A percentile compares a stretch with the other conserved stretches of the same genome.
Evolutionary conservation across 805 yeast species (phyloP).

Genomic region (Danielia reshetovae): DNA sequence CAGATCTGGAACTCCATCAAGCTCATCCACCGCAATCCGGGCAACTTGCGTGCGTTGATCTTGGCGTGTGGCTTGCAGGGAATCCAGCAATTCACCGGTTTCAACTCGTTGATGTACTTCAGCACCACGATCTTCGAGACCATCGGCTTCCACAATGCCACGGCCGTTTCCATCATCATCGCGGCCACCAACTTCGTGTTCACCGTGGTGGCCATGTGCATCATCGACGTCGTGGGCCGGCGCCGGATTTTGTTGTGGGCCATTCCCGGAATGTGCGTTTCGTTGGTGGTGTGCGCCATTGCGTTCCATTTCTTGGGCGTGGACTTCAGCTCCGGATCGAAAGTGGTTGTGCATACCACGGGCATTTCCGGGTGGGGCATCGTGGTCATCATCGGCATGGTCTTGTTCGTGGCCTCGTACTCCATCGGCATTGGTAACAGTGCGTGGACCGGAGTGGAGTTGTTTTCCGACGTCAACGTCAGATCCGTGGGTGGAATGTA

Average conservation of each 20-base stretch:
- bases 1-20: slow-evolving; percentile 60
- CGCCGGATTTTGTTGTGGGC: slow-evolving; percentile 73
- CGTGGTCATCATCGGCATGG: slow-evolving; percentile 80
- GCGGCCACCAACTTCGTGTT: slow-evolving; percentile 93
- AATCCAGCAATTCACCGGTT: slow-evolving; percentile 94
- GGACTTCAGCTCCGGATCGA: slow-evolving; percentile 46
- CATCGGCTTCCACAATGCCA: slow-evolving; percentile 82
- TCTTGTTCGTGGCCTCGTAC: slow-evolving; percentile 81
- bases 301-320: slow-evolving; percentile 86
- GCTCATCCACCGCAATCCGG: slow-evolving; percentile 61
- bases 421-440: slow-evolving; percentile 96
- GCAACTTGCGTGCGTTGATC: slow-evolving; percentile 83
- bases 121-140: slow-evolving; percentile 88
- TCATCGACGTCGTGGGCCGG: slow-evolving; percentile 86
- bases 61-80: slow-evolving; percentile 94
- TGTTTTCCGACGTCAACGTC: slow-evolving; percentile 84
- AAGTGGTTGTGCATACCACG: slow-evolving; percentile 32
- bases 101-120: slow-evolving; percentile 94
- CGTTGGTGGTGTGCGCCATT: slow-evolving; percentile 77
- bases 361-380: slow-evolving; percentile 83
- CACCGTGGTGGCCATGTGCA: slow-evolving; percentile 79
- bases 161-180: slow-evolving; percentile 91
- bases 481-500: slow-evolving; percentile 89
- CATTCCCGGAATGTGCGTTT: slow-evolving; percentile 79
- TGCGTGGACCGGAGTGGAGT: slow-evolving; percentile 97